Evolutionary conservation across 148 eudicot species (phyloP), one percentile per base, ranked within the genome.

Genomic region (Vaccinium macrocarpon): DNA sequence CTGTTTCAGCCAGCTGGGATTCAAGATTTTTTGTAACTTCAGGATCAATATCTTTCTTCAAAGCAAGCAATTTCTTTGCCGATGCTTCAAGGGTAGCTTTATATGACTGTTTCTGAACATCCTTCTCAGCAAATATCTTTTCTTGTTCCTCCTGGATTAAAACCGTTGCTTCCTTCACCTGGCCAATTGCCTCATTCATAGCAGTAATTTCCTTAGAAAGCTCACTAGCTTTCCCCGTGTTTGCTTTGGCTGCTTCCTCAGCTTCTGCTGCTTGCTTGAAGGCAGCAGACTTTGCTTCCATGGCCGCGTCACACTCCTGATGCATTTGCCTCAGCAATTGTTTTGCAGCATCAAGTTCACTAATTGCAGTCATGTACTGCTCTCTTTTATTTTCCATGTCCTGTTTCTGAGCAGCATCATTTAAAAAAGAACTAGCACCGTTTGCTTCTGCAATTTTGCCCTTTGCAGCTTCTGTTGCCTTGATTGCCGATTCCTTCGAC

Each of bases 281-380:
- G 38, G 98, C 94, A 77, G 81, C 76, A 74, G 87, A 84, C 86
- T 91, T 93, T 73, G 87, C 94, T 87, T 91, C 91, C 74, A 87
- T 55, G 64, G 92, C 87, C n/a, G 92, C 84, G 32, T 88, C 88
- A 82, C 84, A 86, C 84, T 87, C 95, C 86, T 90, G 95, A 75
- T 92, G 91, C 16, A 90, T 86, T 82, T 90, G 91, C 77, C 92
- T 91, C 25, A 94, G 89, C 81, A 91, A 93, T 85, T 90, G 91
- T 89, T 95, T 95, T 64, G 96, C 93, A 66, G 91, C 81, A 86
- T 92, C 89, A 23, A 95, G 91, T 76, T 91, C 96, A 59, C 91
- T 66, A 81, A 91, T 76, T 38, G 87, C 91, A 87, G 76, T 82
- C 49, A 83, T 51, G 82, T 92, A 92, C 84, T 88, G 84, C 53